A percentile compares a stretch with the other conserved stretches of the same genome.
phyloP scores from a whole-genome alignment of 192 early-diverging fungal genomes.

The Coemansia sp. region DNA sequence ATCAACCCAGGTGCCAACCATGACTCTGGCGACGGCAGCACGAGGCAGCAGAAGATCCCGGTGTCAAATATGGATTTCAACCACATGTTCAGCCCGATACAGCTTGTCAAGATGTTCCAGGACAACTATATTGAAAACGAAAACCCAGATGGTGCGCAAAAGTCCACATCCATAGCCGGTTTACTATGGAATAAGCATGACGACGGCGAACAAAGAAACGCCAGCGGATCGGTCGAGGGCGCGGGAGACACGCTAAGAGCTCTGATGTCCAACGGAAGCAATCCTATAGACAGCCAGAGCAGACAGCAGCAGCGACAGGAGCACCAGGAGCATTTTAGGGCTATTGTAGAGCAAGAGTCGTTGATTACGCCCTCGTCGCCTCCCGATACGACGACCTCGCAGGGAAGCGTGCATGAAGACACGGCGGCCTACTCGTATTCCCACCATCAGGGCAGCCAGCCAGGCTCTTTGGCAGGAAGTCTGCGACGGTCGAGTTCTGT shows the following conservation, averaged over 20 bases:
- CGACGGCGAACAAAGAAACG: slow-evolving; percentile 1
- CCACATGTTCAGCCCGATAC: slow-evolving; percentile 52
- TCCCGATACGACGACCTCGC: slow-evolving; percentile 29
- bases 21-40: slow-evolving; percentile 8
- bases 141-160: slow-evolving; percentile 12
- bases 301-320: slow-evolving; percentile 21
- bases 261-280: slow-evolving; percentile 45
- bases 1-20: slow-evolving; percentile 19
- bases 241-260: slow-evolving; percentile 44
- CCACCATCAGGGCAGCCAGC: neutral
- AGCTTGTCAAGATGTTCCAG: slow-evolving; percentile 45
- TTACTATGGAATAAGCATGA: slow-evolving; percentile 36
- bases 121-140: slow-evolving; percentile 7
- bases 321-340: slow-evolving; percentile 9
- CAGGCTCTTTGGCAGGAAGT: neutral
- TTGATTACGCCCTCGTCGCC: slow-evolving; percentile 33
- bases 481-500: slow-evolving; percentile 4
- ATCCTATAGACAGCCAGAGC: slow-evolving; percentile 19
- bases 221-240: slow-evolving; percentile 27
- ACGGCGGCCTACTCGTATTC: neutral
- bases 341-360: slow-evolving; percentile 5
- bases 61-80: slow-evolving; percentile 37
- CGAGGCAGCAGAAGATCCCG: slow-evolving; percentile 18
- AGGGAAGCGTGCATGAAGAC: slow-evolving; percentile 18
- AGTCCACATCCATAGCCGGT: slow-evolving; percentile 23